Percentiles rank a stretch among this genome's conserved stretches.
phyloP scores from a whole-genome alignment of 75 land plant species.

The Chamaecyparis obtusa region DNA sequence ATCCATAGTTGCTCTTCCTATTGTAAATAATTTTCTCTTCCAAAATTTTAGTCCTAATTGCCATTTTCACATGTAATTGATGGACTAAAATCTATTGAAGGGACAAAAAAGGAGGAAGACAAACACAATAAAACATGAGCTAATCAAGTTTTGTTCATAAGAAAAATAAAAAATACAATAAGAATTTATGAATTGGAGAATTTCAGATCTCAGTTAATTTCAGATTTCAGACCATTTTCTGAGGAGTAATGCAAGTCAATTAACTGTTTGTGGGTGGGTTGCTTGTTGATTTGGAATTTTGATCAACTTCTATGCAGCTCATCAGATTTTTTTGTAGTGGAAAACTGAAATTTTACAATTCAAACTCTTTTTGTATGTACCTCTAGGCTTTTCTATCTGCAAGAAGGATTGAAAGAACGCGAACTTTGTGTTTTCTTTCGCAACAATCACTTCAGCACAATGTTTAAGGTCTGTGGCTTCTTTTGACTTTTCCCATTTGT shows the following conservation, averaged over 20 bases:
- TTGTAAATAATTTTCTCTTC: too few species aligned
- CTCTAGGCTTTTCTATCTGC: slow-evolving; percentile 80
- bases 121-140: neutral
- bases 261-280: slow-evolving; percentile 83
- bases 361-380: neutral
- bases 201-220: neutral
- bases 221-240: slow-evolving; percentile 52
- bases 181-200: neutral
- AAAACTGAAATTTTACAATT: neutral
- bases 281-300: neutral
- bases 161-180: too few species aligned
- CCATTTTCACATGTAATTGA: slow-evolving; percentile 3
- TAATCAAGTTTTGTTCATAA: neutral
- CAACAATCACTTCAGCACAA: slow-evolving; percentile 98
- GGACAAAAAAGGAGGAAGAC: neutral
- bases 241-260: slow-evolving; percentile 77
- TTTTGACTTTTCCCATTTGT: neutral
- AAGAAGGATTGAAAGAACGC: slow-evolving; percentile 78
- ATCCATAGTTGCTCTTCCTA: too few species aligned
- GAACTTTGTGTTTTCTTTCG: slow-evolving; percentile 97
- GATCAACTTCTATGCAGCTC: neutral
- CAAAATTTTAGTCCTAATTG: too few species aligned
- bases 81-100: neutral
- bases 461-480: slow-evolving; percentile 81
- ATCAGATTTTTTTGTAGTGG: neutral